These are phyloP conservation scores for Anacardium occidentale DNA, from an alignment of 345 rosid species.

Conservation along the genomic window DNA sequence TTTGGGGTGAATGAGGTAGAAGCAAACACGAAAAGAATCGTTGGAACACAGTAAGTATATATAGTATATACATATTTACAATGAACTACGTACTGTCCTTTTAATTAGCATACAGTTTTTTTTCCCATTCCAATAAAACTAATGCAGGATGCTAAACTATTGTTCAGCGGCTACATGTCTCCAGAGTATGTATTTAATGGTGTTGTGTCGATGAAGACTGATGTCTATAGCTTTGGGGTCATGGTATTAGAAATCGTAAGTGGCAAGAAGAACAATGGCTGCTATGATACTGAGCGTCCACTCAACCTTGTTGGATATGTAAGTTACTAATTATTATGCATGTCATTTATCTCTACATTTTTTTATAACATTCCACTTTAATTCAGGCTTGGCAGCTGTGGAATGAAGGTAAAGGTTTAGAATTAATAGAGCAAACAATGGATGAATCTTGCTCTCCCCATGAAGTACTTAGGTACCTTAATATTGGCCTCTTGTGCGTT, in stretches of 20 bases:
- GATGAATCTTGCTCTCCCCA: background rate
- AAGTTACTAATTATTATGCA: background rate
- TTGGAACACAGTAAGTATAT: conserved; percentile 22
- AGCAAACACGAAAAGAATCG: conserved; percentile 14
- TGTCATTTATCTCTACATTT: background rate
- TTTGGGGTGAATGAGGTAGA: background rate
- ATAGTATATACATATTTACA: no score
- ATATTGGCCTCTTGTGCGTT: conserved; percentile 18
- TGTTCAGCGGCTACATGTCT: conserved; percentile 8
- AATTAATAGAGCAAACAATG: conserved; percentile 16
- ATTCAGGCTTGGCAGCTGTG: conserved; percentile 22
- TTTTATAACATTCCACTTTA: background rate
- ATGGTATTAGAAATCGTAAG: conserved; percentile 21
- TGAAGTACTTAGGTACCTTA: conserved; percentile 5
- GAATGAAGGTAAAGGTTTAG: conserved; percentile 13
- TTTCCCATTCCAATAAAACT: background rate
- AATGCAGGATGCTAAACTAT: background rate
- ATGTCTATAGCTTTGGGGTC: conserved; percentile 25
- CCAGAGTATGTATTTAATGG: conserved; percentile 16
- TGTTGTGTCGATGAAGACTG: conserved; percentile 17
- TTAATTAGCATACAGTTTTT: no score
- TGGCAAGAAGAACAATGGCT: conserved; percentile 14
- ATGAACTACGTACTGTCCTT: no score
- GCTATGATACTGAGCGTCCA: conserved; percentile 7
- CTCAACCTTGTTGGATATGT: conserved; percentile 26